Base-by-base conservation (phyloP, 192 early-diverging fungal genomes). In the Umbelopsis sp. region DNA sequence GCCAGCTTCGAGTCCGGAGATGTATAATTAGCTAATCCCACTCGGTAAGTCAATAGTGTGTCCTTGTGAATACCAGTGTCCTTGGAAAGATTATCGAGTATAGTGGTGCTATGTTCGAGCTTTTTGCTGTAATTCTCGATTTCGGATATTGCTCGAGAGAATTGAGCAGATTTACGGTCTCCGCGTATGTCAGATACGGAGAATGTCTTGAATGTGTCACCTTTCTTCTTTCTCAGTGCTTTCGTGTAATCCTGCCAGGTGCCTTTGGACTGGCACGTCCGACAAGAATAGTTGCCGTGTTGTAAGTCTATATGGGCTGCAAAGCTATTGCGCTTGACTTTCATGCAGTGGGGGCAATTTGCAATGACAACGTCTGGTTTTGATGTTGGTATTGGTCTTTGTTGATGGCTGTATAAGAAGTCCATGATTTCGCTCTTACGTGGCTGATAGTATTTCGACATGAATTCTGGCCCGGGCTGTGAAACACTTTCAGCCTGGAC, bases 201-300 rank as follows among this genome's bases (percentile, higher is more conserved):
- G 71, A 84, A 23, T 74, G 77, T 68, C 52, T 72, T 72, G 77
- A 22, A 72, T 61, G 2, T 69, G 49, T 13, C 44, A 25, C 50
- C 46, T 22, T 67, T 18, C 64, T 85, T 44, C 74, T 78, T 72
- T 76, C 81, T 30, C 74, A 80, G 23, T 76, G 33, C 71, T 55
- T 50, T 69, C 1, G 80, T 45, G 48, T 88, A 91, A 25, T 88
- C 85, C 6, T 80, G 74, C 87, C 88, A 91, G 12, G 74, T 49
- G 0, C 89, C 88, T 48, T 85, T 78, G 48, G 77, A 77, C 67
- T 80, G 75, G 72, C 89, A 91, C 23, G 74, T 78, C 1, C 80
- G 80, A 64, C 89, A 91, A 45, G 82, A 72, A 80, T 84, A 91
- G 15, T 69, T 71, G 6, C 89, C 88, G 1, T 81, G 85, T 37